These are phyloP conservation scores for Colletotrichum sp. DNA, from an alignment of 2,329 filamentous ascomycete species.

Conservation along the genomic window DNA sequence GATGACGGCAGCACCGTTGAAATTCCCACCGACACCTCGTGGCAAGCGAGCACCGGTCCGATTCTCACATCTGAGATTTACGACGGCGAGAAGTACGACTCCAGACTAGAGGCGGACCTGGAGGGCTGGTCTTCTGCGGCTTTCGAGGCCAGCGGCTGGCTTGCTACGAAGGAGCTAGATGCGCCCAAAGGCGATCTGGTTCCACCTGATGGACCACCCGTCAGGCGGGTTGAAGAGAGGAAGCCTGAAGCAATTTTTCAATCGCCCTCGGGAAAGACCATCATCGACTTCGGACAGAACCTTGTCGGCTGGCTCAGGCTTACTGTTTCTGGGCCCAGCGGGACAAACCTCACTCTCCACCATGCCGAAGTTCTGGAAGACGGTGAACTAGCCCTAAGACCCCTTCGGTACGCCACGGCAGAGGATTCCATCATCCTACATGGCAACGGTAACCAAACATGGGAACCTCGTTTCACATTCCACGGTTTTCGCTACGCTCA, in stretches of 20 bases:
- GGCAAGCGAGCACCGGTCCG: conserved; percentile 37
- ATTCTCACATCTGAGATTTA: conserved; percentile 49
- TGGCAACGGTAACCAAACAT: conserved; percentile 28
- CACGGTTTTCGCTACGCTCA: conserved; percentile 59
- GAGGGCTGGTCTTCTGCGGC: conserved; percentile 28
- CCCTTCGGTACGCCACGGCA: conserved; percentile 47
- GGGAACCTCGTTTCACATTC: conserved; percentile 56
- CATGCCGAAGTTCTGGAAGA: conserved; percentile 63
- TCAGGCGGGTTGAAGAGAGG: conserved; percentile 38
- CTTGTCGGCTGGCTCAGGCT: conserved; percentile 56
- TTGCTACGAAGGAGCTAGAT: conserved; percentile 30
- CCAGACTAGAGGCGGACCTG: conserved; percentile 31
- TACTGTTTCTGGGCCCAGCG: conserved; percentile 37
- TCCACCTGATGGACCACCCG: conserved; percentile 47
- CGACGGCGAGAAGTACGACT: conserved; percentile 57
- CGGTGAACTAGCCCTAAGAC: conserved; percentile 43
- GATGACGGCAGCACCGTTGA: conserved; percentile 30
- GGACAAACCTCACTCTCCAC: conserved; percentile 46
- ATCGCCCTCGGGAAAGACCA: conserved; percentile 44
- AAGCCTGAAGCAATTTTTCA: conserved; percentile 33
- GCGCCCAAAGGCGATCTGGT: conserved; percentile 37
- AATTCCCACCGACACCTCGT: conserved; percentile 41
- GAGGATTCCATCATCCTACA: conserved; percentile 42
- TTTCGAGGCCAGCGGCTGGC: conserved; percentile 32
- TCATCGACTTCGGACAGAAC: conserved; percentile 65